phyloP scores from a whole-genome alignment of 2,329 filamentous ascomycete species.

The Pseudopithomyces maydicus region DNA sequence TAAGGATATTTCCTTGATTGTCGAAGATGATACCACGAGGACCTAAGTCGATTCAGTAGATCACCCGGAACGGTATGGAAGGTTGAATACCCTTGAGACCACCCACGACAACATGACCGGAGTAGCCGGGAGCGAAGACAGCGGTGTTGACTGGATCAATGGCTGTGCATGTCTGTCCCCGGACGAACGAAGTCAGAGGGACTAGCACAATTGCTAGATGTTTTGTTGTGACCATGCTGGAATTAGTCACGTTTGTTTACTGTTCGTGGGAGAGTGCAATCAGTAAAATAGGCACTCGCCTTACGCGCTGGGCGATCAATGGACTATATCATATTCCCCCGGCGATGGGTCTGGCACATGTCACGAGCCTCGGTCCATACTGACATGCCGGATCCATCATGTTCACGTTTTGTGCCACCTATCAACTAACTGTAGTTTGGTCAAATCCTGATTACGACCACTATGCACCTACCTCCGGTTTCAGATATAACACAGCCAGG shows the following conservation, averaged over 20 bases:
- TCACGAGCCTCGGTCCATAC: not conserved
- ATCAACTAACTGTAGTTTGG: not conserved
- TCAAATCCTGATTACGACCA: not conserved
- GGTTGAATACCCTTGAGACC: constrained; percentile 12
- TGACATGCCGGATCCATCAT: too few relatives aligned
- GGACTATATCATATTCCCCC: too few relatives aligned
- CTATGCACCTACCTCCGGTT: not conserved
- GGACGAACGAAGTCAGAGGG: not conserved
- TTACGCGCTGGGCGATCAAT: not conserved
- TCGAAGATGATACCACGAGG: constrained; percentile 27
- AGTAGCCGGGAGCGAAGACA: constrained; percentile 24
- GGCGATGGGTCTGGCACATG: not conserved
- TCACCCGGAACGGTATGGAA: not conserved
- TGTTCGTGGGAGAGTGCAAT: not conserved
- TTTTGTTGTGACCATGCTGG: not conserved
- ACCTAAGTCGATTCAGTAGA: not conserved
- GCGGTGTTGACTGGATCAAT: constrained; percentile 22
- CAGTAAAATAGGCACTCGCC: not conserved
- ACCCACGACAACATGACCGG: constrained; percentile 27
- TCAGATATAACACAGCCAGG: not conserved
- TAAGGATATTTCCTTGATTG: constrained; percentile 21
- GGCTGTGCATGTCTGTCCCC: constrained; percentile 21
- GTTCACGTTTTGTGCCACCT: not conserved
- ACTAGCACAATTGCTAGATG: not conserved
- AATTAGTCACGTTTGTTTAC: not conserved